These are phyloP conservation scores for Pseudocercospora eumusae DNA, from an alignment of 2,329 filamentous ascomycete genomes.

Conservation along the genomic window DNA sequence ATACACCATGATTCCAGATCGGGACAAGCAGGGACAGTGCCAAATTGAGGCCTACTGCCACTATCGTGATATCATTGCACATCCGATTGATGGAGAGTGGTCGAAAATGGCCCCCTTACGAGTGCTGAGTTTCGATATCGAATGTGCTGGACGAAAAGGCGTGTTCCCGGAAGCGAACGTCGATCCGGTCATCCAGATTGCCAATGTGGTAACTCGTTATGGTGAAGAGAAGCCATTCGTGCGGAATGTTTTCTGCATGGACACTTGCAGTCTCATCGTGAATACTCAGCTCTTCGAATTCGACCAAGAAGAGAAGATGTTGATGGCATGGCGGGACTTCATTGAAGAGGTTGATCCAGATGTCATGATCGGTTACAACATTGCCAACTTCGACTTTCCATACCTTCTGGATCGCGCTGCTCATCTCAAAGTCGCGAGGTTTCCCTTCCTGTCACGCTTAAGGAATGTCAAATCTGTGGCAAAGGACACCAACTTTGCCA, in stretches of 20 bases:
- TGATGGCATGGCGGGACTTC: constrained; percentile 90
- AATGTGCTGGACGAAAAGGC: constrained; percentile 95
- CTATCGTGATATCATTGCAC: constrained; percentile 80
- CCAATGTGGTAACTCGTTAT: constrained; percentile 90
- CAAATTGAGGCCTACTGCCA: constrained; percentile 90
- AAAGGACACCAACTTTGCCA: constrained; percentile 84
- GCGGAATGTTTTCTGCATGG: constrained; percentile 92
- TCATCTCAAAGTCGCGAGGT: constrained; percentile 75
- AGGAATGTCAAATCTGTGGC: constrained; percentile 69
- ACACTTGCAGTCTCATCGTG: constrained; percentile 88
- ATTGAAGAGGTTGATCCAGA: constrained; percentile 88
- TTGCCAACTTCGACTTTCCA: constrained; percentile 96
- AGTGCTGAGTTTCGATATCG: constrained; percentile 95
- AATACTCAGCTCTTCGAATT: constrained; percentile 91
- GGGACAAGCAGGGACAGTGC: constrained; percentile 81
- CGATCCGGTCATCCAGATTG: constrained; percentile 97
- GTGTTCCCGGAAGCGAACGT: constrained; percentile 91
- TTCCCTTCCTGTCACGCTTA: constrained; percentile 85
- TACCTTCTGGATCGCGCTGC: constrained; percentile 88
- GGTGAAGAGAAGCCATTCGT: constrained; percentile 96
- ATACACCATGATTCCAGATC: constrained; percentile 68
- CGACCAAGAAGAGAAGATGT: constrained; percentile 79
- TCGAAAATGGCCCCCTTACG: constrained; percentile 95
- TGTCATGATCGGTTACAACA: constrained; percentile 98
- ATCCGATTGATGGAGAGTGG: constrained; percentile 90